A percentile compares a stretch with the other conserved stretches of the same genome.
Evolutionary conservation across 2,329 filamentous ascomycete genomes (phyloP).

Genomic region (Cladosporium sp.): DNA sequence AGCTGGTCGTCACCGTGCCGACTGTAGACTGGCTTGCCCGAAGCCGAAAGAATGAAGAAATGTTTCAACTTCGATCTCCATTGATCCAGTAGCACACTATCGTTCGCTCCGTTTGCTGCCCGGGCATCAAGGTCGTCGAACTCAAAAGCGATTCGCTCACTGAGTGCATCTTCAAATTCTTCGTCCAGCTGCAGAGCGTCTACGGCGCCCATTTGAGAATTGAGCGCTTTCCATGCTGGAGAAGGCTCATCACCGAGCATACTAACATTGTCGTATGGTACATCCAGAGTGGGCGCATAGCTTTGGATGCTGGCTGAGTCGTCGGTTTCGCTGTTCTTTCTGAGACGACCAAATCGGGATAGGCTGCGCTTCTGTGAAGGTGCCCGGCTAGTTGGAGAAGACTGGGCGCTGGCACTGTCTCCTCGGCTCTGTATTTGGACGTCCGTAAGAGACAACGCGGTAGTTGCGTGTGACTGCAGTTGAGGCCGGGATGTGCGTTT

Average conservation of each 20-base stretch:
- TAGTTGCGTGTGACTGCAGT: slow-evolving; percentile 70
- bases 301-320: slow-evolving; percentile 69
- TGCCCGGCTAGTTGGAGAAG: slow-evolving; percentile 35
- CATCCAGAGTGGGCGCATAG: slow-evolving; percentile 64
- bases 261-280: slow-evolving; percentile 75
- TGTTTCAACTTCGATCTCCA: slow-evolving; percentile 97
- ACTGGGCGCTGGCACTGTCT: slow-evolving; percentile 26
- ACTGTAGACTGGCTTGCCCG: slow-evolving; percentile 96
- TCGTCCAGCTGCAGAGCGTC: slow-evolving; percentile 62
- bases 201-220: slow-evolving; percentile 59
- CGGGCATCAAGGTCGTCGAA: slow-evolving; percentile 73
- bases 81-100: slow-evolving; percentile 61
- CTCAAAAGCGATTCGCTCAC: slow-evolving; percentile 71
- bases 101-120: slow-evolving; percentile 55
- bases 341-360: slow-evolving; percentile 44
- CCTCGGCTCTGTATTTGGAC: slow-evolving; percentile 77
- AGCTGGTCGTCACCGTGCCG: slow-evolving; percentile 87
- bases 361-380: slow-evolving; percentile 45
- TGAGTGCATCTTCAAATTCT: slow-evolving; percentile 49
- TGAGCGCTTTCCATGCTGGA: slow-evolving; percentile 68
- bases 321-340: slow-evolving; percentile 58
- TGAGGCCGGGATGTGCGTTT: slow-evolving; percentile 43
- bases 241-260: slow-evolving; percentile 72
- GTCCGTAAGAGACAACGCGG: slow-evolving; percentile 78
- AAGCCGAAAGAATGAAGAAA: slow-evolving; percentile 92